Evolutionary conservation across 2,329 filamentous ascomycete genomes (phyloP).

Genomic region (Ophiosphaerella korrae): DNA sequence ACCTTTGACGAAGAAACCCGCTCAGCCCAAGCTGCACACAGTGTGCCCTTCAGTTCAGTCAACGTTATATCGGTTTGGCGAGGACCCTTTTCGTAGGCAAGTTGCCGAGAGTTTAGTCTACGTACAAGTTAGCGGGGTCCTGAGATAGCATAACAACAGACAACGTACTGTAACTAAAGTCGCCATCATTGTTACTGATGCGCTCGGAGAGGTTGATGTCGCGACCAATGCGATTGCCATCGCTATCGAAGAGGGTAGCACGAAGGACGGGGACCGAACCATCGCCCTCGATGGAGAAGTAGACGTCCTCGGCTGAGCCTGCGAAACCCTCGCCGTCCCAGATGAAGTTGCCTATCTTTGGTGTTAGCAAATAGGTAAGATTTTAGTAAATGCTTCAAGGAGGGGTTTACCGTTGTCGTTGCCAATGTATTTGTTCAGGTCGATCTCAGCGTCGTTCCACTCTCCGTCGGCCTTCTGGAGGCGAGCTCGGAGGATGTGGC

Average conservation of each 20-base stretch:
- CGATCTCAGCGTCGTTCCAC: slow-evolving; percentile 51
- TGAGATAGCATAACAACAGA: neutral
- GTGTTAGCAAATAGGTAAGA: neutral
- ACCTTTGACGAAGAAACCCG: too few relatives aligned
- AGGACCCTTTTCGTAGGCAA: neutral
- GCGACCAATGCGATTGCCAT: slow-evolving; percentile 50
- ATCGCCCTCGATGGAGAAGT: slow-evolving; percentile 58
- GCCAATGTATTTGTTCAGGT: slow-evolving; percentile 58
- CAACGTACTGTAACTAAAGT: slow-evolving; percentile 25
- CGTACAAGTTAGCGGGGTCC: neutral
- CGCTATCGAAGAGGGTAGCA: slow-evolving; percentile 51
- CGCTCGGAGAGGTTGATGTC: slow-evolving; percentile 64
- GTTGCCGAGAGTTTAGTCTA: neutral
- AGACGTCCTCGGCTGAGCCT: slow-evolving; percentile 53
- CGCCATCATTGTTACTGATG: slow-evolving; percentile 59
- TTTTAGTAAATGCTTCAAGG: too few relatives aligned
- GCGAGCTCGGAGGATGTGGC: slow-evolving; percentile 54
- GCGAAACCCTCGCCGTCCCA: slow-evolving; percentile 58
- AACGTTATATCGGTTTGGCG: too few relatives aligned
- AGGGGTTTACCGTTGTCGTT: slow-evolving; percentile 55
- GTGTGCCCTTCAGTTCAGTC: too few relatives aligned
- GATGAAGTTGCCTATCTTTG: slow-evolving; percentile 48
- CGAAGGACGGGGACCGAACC: slow-evolving; percentile 59
- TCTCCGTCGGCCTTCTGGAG: slow-evolving; percentile 53
- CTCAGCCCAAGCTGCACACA: too few relatives aligned